Evolutionary conservation across 768 basidiomycete genomes (phyloP).

Genomic region (Daedalea quercina): DNA sequence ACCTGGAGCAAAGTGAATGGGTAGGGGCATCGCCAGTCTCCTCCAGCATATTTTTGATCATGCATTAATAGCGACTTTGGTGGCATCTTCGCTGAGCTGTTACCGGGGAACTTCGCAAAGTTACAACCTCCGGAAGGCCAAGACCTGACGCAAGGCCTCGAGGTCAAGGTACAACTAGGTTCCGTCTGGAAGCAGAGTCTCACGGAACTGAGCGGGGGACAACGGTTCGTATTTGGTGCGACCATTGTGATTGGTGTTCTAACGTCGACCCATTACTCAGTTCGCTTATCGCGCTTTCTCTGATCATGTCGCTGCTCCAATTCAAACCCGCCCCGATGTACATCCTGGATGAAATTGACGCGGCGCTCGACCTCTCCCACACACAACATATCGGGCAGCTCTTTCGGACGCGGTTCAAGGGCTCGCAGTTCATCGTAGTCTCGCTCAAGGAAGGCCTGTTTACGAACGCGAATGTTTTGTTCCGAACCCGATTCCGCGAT

Average conservation of each 20-base stretch:
- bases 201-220: constrained; percentile 95
- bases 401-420: constrained; percentile 97
- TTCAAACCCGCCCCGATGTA: constrained; percentile 99
- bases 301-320: constrained; percentile 98
- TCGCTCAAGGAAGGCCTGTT: constrained; percentile 95
- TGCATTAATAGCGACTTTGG: constrained; percentile 68
- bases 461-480: constrained; percentile 95
- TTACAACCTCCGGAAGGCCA: constrained; percentile 89
- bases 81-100: constrained; percentile 87
- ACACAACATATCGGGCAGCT: constrained; percentile 97
- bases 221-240: constrained; percentile 48
- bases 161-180: constrained; percentile 94
- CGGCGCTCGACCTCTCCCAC: constrained; percentile 91
- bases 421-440: constrained; percentile 97
- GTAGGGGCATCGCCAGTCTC: constrained; percentile 37
- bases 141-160: constrained; percentile 91
- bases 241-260: neutral
- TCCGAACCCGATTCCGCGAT: constrained; percentile 88
- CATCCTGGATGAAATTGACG: constrained; percentile 98
- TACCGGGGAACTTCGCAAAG: constrained; percentile 96
- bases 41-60: neutral
- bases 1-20: constrained; percentile 95
- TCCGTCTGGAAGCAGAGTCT: constrained; percentile 96
- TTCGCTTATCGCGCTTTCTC: constrained; percentile 92
- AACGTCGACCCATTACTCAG: constrained; percentile 32